Base-by-base conservation (phyloP, 1,284 basidiomycete species). In the Pseudozyma hubeiensis region DNA sequence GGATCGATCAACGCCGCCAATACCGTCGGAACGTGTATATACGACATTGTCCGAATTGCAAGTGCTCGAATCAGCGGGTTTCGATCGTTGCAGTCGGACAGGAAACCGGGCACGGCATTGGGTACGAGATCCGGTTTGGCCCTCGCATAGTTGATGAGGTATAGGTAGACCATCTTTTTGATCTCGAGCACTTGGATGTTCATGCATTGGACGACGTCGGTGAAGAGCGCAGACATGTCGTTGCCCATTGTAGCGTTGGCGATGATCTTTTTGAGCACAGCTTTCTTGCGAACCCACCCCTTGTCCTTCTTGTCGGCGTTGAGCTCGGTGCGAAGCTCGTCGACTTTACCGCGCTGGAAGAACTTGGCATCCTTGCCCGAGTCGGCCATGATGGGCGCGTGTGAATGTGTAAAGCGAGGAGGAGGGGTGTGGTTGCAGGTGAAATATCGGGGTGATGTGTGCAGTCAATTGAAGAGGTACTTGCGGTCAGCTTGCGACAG, bases 31-130 rank as follows among this genome's bases (percentile, higher is more conserved):
- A 95, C 84, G n/a, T 80, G 77, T 77, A 97, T 96, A 84, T 95
- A 96, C 19, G 94, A 94, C 94, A 97, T 96, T 19, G 94, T 97
- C 37, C 94, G 91, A 80, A 97, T 93, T 29, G 94, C 93, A 39
- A 97, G 87, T 2, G 94, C 94, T 24, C 94, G 91, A 64, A 96
- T 92, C 57, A 96, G 89, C 10, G 94, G 94, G 82, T 96, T 95
- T 49, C 91, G 89, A 84, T 96, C 93, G 81, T 91, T 91, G 79
- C 92, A 94, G 84, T 97, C 94, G 85, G 93, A 91, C n/a, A 95
- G 87, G 82, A 97, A 93, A 80, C 91, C 91, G 11, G 92, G 91
- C 56, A 97, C 92, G 68, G 94, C 93, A 39, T 92, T 88, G 72
- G 92, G 90, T 79, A 95, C 92, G 81, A 92, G 91, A 63, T 96